These are phyloP conservation scores for Populus tomentosa DNA, from an alignment of 441 rosid genomes.

Conservation along the genomic window DNA sequence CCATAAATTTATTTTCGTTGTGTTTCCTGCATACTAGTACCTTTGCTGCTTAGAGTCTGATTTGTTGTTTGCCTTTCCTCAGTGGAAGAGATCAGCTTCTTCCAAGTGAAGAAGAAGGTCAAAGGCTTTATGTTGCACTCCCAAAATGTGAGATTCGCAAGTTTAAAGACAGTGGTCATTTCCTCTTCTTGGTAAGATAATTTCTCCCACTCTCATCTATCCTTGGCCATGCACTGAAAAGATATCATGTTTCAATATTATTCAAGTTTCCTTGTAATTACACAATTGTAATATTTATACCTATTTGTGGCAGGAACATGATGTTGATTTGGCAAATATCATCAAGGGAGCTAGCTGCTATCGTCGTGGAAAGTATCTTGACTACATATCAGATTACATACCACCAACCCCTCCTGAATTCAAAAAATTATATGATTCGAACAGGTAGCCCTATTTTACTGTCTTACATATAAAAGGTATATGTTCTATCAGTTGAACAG, in stretches of 20 bases:
- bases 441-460: conserved; percentile 38
- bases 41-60: conserved; percentile 1
- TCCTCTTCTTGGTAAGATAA: conserved; percentile 67
- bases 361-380: conserved; percentile 53
- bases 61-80: conserved; percentile 12
- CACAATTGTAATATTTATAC: conserved; percentile 4
- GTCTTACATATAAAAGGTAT: not conserved
- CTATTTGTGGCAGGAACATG: conserved; percentile 52
- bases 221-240: not conserved
- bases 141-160: conserved; percentile 51
- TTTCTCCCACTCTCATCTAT: not conserved
- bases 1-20: not conserved
- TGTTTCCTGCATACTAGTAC: not conserved
- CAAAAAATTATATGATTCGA: conserved; percentile 37
- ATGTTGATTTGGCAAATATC: conserved; percentile 54
- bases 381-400: conserved; percentile 58
- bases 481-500: not conserved
- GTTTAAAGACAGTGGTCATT: conserved; percentile 60
- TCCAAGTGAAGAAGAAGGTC: conserved; percentile 65
- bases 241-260: not conserved
- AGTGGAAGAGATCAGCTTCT: conserved; percentile 79
- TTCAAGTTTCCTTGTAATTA: conserved; percentile 1
- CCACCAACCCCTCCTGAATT: conserved; percentile 64
- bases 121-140: conserved; percentile 43
- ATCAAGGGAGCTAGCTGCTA: conserved; percentile 65